Base-by-base conservation (phyloP, 805 yeast genomes). In the Jamesozyma rosinii region DNA sequence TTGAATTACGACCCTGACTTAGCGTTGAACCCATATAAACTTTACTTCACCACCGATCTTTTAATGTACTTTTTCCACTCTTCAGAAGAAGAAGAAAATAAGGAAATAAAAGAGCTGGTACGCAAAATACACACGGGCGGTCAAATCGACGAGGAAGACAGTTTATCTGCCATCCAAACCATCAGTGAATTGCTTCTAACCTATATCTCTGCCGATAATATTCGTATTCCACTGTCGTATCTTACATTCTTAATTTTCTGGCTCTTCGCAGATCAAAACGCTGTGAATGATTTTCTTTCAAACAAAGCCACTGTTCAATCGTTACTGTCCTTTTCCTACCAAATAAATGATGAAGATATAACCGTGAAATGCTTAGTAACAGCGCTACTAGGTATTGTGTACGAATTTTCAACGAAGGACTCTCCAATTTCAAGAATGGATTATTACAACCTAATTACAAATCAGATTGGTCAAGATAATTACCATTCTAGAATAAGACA, bases 31-130 rank as follows among this genome's bases (percentile, higher is more conserved):
- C 97, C 99, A 0, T 92, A 88, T 58, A 77, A 79, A 53, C 64
- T 78, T 1, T 92, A 95, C 92, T 89, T 90, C 63, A 77, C 95
- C 0, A 68, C 83, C 2, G 73, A 79, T 3, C 66, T 86, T 3
- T 58, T 90, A 19, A 68, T 83, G 35, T 75, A 74, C 43, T 58
- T 88, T 2, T 73, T 88, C 47, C 42, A 51, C 18, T 30, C 46
- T 14, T 57, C 55, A 5, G 48, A 53, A 26, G 76, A 75, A 43
- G 81, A 74, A 43, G 81, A 74, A 32, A 66, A 64, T 46, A 69
- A 69, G 4, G 76, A 71, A 17, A 65, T 76, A 15, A 74, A 75
- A 48, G 66, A 67, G 6, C 46, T 70, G 13, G 72, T 82, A 0
- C 61, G 75, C 37, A 55, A 59, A 0, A 67, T 85, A n/a, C 63